A percentile compares a stretch with the other conserved stretches of the same genome.
These are phyloP conservation scores for Kalmusia sp. DNA, from an alignment of 2,329 filamentous ascomycete genomes.

Conservation along the genomic window DNA sequence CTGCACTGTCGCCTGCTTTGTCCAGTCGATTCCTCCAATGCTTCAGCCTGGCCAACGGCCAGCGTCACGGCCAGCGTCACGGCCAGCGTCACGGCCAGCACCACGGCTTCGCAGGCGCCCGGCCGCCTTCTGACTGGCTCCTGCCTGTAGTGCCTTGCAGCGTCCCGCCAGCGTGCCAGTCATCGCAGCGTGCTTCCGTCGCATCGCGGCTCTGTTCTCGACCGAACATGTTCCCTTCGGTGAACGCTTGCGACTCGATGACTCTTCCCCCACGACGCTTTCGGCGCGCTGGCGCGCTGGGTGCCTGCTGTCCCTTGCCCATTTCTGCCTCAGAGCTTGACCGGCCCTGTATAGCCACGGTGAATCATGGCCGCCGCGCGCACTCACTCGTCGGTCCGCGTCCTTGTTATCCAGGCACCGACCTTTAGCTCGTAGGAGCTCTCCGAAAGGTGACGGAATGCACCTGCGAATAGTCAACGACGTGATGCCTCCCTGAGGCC, in stretches of 20 bases:
- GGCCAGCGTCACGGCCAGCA: conserved; percentile 15
- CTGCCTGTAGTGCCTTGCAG: conserved; percentile 37
- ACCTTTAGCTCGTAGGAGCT: conserved; percentile 31
- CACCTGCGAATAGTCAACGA: conserved; percentile 24
- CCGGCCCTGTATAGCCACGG: conserved; percentile 38
- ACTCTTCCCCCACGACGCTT: conserved; percentile 26
- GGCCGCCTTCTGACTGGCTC: conserved; percentile 24
- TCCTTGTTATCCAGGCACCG: conserved; percentile 40
- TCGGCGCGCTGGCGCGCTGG: conserved; percentile 14
- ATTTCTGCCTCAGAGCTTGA: conserved; percentile 30
- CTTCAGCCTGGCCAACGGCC: conserved; percentile 30
- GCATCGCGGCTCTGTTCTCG: conserved; percentile 21
- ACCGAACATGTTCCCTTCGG: conserved; percentile 23
- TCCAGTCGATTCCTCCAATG: conserved; percentile 18
- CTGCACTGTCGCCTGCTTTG: conserved; percentile 21
- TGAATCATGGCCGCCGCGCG: conserved; percentile 38
- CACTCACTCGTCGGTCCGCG: conserved; percentile 27
- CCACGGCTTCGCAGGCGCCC: background rate
- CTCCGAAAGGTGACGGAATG: conserved; percentile 22
- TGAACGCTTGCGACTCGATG: conserved; percentile 25
- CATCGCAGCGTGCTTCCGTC: conserved; percentile 20
- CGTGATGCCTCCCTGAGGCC: conserved; percentile 18
- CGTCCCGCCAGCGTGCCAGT: conserved; percentile 33
- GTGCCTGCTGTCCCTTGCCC: conserved; percentile 30
- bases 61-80: conserved; percentile 19